Evolutionary conservation across 78 protist species (phyloP).

Genomic region (Speleostelium caveatum): DNA sequence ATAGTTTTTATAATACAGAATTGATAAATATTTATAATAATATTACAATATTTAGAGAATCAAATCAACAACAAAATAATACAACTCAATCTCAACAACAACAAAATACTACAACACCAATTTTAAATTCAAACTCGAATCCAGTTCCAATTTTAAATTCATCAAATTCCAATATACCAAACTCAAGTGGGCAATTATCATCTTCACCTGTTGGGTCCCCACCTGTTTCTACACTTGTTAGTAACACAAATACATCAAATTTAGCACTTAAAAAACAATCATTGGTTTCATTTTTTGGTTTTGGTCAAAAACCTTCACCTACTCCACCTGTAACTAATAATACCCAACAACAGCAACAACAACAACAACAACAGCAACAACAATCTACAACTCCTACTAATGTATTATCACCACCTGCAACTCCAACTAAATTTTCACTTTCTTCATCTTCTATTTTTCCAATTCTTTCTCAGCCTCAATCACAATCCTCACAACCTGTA

Average conservation of each 20-base stretch:
- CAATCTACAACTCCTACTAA: background rate
- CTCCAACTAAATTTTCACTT: background rate
- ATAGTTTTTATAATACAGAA: slow-evolving; percentile 22
- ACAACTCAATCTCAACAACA: background rate
- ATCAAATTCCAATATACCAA: background rate
- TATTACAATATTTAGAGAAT: background rate
- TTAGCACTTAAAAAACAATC: background rate
- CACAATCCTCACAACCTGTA: background rate
- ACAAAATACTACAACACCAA: background rate
- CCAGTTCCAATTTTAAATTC: background rate
- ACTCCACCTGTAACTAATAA: background rate
- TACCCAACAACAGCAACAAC: background rate
- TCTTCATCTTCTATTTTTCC: slow-evolving; percentile 5
- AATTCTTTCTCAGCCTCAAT: background rate
- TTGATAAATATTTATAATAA: slow-evolving; percentile 6
- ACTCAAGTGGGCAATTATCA: background rate
- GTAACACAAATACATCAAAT: background rate
- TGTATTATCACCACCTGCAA: background rate
- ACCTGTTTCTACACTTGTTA: background rate
- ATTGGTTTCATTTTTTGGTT: slow-evolving; percentile 64
- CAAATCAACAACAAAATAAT: too few relatives aligned
- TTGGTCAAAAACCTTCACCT: slow-evolving; percentile 6
- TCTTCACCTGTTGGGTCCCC: background rate
- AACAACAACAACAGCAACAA: background rate
- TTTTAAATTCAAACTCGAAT: background rate